A percentile compares a stretch with the other conserved stretches of the same genome.
phyloP scores from a whole-genome alignment of 2,329 filamentous ascomycete genomes.

The Calonectria hongkongensis region DNA sequence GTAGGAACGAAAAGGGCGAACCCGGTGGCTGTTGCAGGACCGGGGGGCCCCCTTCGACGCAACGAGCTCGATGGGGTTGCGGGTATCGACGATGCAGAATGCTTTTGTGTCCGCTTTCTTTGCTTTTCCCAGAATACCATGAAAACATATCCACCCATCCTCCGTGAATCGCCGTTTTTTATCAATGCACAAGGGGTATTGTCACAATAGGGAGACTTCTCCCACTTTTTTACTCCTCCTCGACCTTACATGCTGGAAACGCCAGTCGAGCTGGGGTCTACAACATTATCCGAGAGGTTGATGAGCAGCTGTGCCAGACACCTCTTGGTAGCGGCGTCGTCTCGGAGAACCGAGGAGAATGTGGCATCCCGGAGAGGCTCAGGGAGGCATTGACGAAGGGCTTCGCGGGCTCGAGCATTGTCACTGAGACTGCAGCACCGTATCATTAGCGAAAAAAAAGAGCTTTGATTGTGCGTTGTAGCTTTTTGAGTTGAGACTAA shows the following conservation, averaged over 20 bases:
- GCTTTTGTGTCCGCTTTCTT: slow-evolving; percentile 56
- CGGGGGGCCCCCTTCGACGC: slow-evolving; percentile 38
- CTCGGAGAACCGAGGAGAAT: slow-evolving; percentile 95
- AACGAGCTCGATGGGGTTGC: slow-evolving; percentile 52
- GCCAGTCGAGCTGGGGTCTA: slow-evolving; percentile 64
- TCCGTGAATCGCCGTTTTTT: slow-evolving; percentile 53
- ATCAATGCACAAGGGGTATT: slow-evolving; percentile 55
- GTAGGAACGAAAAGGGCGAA: slow-evolving; percentile 42
- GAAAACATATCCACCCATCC: slow-evolving; percentile 53
- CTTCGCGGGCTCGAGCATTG: slow-evolving; percentile 95
- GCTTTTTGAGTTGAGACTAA: slow-evolving; percentile 66
- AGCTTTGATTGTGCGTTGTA: neutral
- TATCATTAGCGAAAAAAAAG: slow-evolving; percentile 38
- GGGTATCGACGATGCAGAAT: slow-evolving; percentile 59
- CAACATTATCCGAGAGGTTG: slow-evolving; percentile 94
- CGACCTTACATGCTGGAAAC: slow-evolving; percentile 59
- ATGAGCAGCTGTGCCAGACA: slow-evolving; percentile 98
- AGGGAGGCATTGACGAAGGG: slow-evolving; percentile 94
- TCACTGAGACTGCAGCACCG: slow-evolving; percentile 83
- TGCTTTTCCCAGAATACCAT: slow-evolving; percentile 57
- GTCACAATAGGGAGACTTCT: slow-evolving; percentile 50
- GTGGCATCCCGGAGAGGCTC: slow-evolving; percentile 99
- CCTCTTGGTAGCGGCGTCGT: slow-evolving; percentile 97
- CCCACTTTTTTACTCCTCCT: slow-evolving; percentile 41
- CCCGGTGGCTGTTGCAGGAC: slow-evolving; percentile 42